Conservation (phyloP, 2,329 filamentous ascomycete genomes). For the Cercospora sp. region DNA sequence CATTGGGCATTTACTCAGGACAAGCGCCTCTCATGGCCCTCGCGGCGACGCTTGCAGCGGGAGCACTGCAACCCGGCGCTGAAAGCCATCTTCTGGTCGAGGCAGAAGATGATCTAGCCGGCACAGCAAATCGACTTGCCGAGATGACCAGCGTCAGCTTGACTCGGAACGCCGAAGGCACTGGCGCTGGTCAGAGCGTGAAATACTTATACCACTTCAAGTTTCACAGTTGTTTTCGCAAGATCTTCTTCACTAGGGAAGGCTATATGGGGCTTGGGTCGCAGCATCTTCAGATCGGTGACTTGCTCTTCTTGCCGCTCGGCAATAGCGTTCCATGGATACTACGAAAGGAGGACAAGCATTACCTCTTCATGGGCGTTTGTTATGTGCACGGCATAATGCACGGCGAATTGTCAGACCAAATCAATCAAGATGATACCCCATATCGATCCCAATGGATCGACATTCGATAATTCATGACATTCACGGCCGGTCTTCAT, state of each 20-base stretch:
- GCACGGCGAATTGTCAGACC: no score
- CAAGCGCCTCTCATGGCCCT: neutral
- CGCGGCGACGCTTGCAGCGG: neutral
- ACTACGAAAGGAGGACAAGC: neutral
- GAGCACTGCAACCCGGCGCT: neutral
- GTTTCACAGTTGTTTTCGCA: neutral
- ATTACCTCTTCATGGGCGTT: neutral
- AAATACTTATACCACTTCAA: neutral
- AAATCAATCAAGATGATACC: no score
- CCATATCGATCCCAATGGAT: no score
- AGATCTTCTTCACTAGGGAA: neutral
- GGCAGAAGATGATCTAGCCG: neutral
- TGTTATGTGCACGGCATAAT: neutral
- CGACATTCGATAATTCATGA: neutral
- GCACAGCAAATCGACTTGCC: neutral
- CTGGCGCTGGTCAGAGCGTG: neutral
- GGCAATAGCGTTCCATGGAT: neutral
- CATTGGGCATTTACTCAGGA: neutral
- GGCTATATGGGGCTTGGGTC: neutral
- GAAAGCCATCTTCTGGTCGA: neutral
- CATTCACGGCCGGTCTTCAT: no score
- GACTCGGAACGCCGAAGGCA: neutral
- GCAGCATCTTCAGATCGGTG: neutral
- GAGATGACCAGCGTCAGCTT: neutral
- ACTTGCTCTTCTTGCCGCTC: neutral